Conservation (phyloP, 495 filamentous ascomycete genomes). For the Hypomontagnella submonticulosa region DNA sequence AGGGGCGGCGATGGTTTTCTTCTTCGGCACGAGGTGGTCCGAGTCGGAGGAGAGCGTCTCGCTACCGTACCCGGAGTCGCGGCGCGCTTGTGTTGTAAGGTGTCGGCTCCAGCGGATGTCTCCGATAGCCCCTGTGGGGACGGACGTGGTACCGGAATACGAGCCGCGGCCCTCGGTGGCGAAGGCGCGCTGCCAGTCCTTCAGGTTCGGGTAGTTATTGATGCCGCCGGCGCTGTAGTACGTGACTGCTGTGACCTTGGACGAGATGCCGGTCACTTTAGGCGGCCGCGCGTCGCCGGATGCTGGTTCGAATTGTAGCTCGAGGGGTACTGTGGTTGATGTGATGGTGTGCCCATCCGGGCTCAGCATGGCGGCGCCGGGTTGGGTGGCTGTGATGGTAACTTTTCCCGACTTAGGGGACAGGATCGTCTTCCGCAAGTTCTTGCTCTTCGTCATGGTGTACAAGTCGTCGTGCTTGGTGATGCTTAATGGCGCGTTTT, state of each 20-base stretch:
- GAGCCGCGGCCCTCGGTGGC: constrained; percentile 66
- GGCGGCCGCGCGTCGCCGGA: constrained; percentile 70
- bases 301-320: constrained; percentile 78
- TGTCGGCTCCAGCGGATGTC: constrained; percentile 75
- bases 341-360: constrained; percentile 55
- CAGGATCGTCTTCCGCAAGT: constrained; percentile 80
- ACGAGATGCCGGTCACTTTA: constrained; percentile 69
- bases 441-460: constrained; percentile 76
- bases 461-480: constrained; percentile 70
- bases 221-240: constrained; percentile 69
- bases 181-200: constrained; percentile 55
- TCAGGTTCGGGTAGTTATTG: constrained; percentile 68
- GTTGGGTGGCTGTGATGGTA: constrained; percentile 77
- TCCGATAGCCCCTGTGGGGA: constrained; percentile 73
- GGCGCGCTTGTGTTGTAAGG: constrained; percentile 53
- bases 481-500: constrained; percentile 80
- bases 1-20: constrained; percentile 32
- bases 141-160: constrained; percentile 69
- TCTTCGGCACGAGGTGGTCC: constrained; percentile 29
- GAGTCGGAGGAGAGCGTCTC: constrained; percentile 39
- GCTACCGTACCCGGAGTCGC: constrained; percentile 67
- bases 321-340: constrained; percentile 72
- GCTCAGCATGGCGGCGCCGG: constrained; percentile 71
- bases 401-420: constrained; percentile 79
- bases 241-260: constrained; percentile 79